A percentile compares a stretch with the other conserved stretches of the same genome.
Conservation (phyloP, 2,329 filamentous ascomycete genomes). For the Myrmaecium sp. region DNA sequence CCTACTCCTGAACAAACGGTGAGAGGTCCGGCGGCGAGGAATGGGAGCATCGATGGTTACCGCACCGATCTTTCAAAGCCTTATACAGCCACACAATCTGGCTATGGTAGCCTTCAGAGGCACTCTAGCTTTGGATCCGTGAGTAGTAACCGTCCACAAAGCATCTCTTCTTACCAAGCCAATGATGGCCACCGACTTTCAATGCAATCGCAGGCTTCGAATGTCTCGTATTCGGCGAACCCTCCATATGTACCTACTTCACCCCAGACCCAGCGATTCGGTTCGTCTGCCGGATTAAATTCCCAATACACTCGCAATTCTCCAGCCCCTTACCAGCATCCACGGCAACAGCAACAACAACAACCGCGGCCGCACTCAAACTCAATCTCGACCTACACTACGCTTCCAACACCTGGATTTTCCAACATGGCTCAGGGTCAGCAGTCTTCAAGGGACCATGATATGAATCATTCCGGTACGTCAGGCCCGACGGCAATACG, state of each 20-base stretch:
- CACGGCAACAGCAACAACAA: no score
- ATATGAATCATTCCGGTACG: no score
- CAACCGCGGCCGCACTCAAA: no score
- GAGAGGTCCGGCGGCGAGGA: no score
- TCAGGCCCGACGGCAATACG: constrained; percentile 20
- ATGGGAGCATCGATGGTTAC: constrained; percentile 20
- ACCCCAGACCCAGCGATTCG: no score
- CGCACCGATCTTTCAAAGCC: constrained; percentile 15
- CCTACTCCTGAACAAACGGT: no score
- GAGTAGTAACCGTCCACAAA: constrained; percentile 12
- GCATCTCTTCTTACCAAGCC: constrained; percentile 19
- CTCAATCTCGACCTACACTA: no score
- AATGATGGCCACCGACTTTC: constrained; percentile 17
- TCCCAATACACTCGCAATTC: no score
- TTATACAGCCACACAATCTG: constrained; percentile 11
- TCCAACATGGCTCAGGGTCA: constrained; percentile 15
- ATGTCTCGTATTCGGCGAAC: no score
- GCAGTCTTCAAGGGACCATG: constrained; percentile 15
- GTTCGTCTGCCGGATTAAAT: no score
- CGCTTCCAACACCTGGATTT: constrained; percentile 44
- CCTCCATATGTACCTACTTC: constrained; percentile 18
- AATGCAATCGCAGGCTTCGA: constrained; percentile 19
- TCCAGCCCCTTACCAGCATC: no score
- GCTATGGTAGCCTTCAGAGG: constrained; percentile 9
- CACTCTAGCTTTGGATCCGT: constrained; percentile 16